Conservation (phyloP, 441 rosid genomes). For the Populus hybrid region DNA sequence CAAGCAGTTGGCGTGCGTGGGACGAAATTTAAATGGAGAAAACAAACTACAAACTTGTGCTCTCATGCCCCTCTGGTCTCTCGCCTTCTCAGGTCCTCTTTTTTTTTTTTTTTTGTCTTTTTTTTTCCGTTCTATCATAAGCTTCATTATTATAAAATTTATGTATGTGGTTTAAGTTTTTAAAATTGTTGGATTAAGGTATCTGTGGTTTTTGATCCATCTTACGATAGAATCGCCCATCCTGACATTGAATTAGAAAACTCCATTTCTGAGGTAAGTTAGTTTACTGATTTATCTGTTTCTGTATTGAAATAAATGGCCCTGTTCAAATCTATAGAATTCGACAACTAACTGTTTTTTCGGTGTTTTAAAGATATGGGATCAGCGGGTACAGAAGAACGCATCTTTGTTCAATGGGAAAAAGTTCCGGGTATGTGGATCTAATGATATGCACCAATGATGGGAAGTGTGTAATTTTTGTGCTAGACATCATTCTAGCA, state of each 20-base stretch:
- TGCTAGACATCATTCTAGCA: background rate
- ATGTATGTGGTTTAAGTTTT: background rate
- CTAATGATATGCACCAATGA: background rate
- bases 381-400: conserved; percentile 51
- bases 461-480: background rate
- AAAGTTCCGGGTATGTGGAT: conserved; percentile 75
- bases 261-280: conserved; percentile 26
- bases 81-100: conserved; percentile 28
- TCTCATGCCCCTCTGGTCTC: conserved; percentile 27
- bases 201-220: conserved; percentile 24
- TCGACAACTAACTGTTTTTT: background rate
- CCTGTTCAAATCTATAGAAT: background rate
- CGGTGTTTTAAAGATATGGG: conserved; percentile 64
- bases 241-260: conserved; percentile 27
- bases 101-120: conserved; percentile 19
- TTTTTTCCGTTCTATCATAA: background rate
- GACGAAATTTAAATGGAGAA: conserved; percentile 17
- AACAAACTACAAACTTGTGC: conserved; percentile 21
- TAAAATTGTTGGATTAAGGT: background rate
- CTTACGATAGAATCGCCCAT: conserved; percentile 26
- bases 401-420: conserved; percentile 70
- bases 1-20: conserved; percentile 16
- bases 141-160: conserved; percentile 6
- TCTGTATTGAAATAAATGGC: background rate
- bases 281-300: background rate